These are phyloP conservation scores for Epichloe sibirici DNA, from an alignment of 2,329 filamentous ascomycete species.

Conservation along the genomic window DNA sequence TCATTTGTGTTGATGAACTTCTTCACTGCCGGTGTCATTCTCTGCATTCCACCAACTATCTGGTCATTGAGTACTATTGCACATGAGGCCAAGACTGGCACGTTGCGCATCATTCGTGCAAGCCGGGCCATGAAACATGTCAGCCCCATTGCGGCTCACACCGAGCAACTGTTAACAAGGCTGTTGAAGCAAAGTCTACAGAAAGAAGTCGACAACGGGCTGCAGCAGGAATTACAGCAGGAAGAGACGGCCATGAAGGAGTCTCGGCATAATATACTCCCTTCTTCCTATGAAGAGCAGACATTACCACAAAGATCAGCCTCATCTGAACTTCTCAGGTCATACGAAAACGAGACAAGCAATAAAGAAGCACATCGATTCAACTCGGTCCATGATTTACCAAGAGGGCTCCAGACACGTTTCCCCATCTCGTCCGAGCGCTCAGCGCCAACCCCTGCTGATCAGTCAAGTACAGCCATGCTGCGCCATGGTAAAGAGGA, in stretches of 20 bases:
- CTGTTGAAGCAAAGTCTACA: constrained; percentile 2
- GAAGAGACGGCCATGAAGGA: background rate
- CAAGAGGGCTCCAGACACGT: background rate
- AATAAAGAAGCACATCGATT: background rate
- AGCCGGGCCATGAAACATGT: constrained; percentile 9
- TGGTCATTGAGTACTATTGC: constrained; percentile 16
- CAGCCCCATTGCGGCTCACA: constrained; percentile 1
- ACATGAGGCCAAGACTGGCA: constrained; percentile 17
- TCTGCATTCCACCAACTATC: constrained; percentile 18
- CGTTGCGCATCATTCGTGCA: constrained; percentile 17
- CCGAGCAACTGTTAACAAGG: constrained; percentile 2
- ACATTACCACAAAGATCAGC: background rate
- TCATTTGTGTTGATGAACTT: constrained; percentile 10
- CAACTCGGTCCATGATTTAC: background rate
- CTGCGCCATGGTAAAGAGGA: background rate
- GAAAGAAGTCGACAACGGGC: constrained; percentile 2
- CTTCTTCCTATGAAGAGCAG: background rate
- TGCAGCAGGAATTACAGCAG: background rate
- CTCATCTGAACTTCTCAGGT: background rate
- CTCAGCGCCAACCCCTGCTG: background rate
- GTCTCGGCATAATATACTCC: background rate
- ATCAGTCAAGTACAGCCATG: background rate
- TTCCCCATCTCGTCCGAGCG: background rate
- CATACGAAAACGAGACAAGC: background rate
- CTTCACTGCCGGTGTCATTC: constrained; percentile 13